These are phyloP conservation scores for Gigaspora rosea DNA, from an alignment of 192 early-diverging fungal genomes.

Conservation along the genomic window DNA sequence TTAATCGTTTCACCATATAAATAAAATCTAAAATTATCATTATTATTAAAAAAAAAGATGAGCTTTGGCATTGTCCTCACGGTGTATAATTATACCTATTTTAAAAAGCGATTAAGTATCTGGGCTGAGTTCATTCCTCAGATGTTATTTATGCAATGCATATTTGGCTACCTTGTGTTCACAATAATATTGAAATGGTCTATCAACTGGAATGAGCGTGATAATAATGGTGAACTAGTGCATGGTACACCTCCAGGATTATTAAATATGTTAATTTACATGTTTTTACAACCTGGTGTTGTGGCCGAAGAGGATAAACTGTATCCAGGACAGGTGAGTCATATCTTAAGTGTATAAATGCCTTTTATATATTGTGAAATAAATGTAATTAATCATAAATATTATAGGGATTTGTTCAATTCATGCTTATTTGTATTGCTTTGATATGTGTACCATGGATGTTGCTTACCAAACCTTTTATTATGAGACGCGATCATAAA, in stretches of 20 bases:
- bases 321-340: conserved; percentile 79
- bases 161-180: conserved; percentile 95
- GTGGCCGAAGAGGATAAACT: conserved; percentile 70
- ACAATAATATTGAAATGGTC: conserved; percentile 97
- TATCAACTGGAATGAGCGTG: conserved; percentile 81
- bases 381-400: not conserved
- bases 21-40: not conserved
- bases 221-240: conserved; percentile 60
- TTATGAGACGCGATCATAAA: conserved; percentile 80
- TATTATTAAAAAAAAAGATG: conserved; percentile 60
- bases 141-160: conserved; percentile 86
- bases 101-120: conserved; percentile 79
- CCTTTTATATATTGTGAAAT: too few species aligned
- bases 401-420: conserved; percentile 68
- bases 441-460: conserved; percentile 96
- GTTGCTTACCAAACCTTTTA: conserved; percentile 90
- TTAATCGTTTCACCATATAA: not conserved
- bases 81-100: conserved; percentile 90
- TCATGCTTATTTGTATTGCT: conserved; percentile 77
- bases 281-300: conserved; percentile 93
- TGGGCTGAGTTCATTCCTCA: conserved; percentile 91
- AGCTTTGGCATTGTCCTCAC: conserved; percentile 89
- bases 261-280: conserved; percentile 98
- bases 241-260: conserved; percentile 86
- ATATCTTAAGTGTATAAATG: not conserved